These are phyloP conservation scores for Lodderomyces theae DNA, from an alignment of 1,139 yeast genomes.

Conservation along the genomic window DNA sequence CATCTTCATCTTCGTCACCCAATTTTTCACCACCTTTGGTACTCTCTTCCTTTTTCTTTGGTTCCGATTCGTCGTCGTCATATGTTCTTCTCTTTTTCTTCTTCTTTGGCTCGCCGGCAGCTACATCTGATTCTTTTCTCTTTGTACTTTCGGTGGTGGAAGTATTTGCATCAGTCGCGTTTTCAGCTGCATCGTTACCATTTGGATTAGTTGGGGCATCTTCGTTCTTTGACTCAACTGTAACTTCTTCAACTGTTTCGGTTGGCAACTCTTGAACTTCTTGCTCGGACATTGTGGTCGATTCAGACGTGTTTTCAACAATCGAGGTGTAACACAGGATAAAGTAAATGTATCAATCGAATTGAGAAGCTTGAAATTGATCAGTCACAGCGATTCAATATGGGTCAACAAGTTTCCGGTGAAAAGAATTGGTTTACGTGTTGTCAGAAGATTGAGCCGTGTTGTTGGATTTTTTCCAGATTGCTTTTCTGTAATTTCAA, in stretches of 20 bases:
- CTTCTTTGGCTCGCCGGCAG: constrained; percentile 22
- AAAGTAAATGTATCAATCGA: background rate
- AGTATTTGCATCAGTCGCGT: constrained; percentile 6
- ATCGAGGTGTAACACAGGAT: background rate
- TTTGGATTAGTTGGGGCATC: background rate
- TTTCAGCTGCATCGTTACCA: constrained; percentile 6
- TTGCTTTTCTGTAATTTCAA: background rate
- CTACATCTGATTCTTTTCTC: constrained; percentile 12
- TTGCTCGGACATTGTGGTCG: background rate
- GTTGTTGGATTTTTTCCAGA: background rate
- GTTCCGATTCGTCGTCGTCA: constrained; percentile 46
- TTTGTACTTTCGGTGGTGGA: constrained; percentile 4
- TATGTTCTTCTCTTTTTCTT: constrained; percentile 43
- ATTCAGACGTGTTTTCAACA: background rate
- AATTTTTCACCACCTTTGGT: constrained; percentile 25
- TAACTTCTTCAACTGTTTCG: constrained; percentile 3
- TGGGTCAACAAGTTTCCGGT: too few relatives aligned
- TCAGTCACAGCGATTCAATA: background rate
- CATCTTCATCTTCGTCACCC: constrained; percentile 23
- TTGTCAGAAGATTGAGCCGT: background rate
- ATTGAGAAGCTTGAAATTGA: background rate
- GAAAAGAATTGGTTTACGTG: background rate
- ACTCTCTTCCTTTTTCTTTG: constrained; percentile 10
- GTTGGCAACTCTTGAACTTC: constrained; percentile 9
- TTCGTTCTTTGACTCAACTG: background rate